These are phyloP conservation scores for Suillus discolor DNA, from an alignment of 768 basidiomycete species.

Conservation along the genomic window DNA sequence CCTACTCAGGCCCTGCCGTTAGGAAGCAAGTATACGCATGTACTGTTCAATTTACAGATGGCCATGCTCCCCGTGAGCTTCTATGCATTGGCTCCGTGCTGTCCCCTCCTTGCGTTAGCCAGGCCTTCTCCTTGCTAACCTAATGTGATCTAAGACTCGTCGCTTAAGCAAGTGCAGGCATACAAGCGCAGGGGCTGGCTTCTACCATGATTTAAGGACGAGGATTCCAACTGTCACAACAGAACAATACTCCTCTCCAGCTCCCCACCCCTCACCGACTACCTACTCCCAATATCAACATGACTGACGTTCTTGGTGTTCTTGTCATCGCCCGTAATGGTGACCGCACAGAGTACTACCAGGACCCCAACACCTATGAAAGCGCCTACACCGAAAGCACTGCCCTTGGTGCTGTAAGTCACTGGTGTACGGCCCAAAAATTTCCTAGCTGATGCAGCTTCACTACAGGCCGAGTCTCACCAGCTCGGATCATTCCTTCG, in stretches of 20 bases:
- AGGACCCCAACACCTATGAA: slow-evolving; percentile 71
- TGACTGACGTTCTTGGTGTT: slow-evolving; percentile 69
- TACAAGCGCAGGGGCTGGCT: background rate
- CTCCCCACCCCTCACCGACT: slow-evolving; percentile 4
- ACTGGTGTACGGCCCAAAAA: background rate
- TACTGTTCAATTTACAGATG: slow-evolving; percentile 1
- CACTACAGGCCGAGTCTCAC: slow-evolving; percentile 62
- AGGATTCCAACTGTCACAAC: background rate
- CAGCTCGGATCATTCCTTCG: slow-evolving; percentile 65
- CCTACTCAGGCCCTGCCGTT: background rate
- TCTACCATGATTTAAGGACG: slow-evolving; percentile 5
- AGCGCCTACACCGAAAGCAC: slow-evolving; percentile 68
- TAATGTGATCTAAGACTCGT: slow-evolving; percentile 5
- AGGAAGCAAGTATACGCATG: background rate
- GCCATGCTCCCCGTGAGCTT: slow-evolving; percentile 7
- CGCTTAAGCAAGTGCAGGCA: slow-evolving; percentile 4
- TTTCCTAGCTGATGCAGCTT: slow-evolving; percentile 4
- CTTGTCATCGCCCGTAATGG: slow-evolving; percentile 81
- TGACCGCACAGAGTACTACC: slow-evolving; percentile 68
- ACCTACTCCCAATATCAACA: slow-evolving; percentile 14
- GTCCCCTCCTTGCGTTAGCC: slow-evolving; percentile 5
- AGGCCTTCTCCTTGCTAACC: slow-evolving; percentile 6
- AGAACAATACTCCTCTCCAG: slow-evolving; percentile 17
- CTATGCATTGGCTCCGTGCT: slow-evolving; percentile 8
- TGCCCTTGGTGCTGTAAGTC: slow-evolving; percentile 69